phyloP scores from a whole-genome alignment of 2,329 filamentous ascomycete genomes.

The Ascochyta clinopodiicola region DNA sequence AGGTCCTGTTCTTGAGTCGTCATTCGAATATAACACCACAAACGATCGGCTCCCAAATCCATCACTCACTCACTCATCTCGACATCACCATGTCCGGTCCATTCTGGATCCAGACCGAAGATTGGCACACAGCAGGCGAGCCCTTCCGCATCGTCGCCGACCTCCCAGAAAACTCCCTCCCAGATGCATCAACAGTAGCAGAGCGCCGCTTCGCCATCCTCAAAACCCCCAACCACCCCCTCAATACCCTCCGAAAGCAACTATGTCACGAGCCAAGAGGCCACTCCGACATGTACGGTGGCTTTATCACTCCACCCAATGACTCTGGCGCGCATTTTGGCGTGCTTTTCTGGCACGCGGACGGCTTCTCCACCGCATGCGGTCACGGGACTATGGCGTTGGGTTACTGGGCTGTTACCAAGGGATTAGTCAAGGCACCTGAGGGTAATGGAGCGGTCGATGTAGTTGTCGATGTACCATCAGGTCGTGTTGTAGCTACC shows the following conservation, averaged over 20 bases:
- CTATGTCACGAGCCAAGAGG: constrained; percentile 54
- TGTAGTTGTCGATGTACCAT: constrained; percentile 19
- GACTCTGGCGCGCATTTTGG: constrained; percentile 59
- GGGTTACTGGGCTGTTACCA: constrained; percentile 33
- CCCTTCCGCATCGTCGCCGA: constrained; percentile 16
- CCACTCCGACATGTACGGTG: constrained; percentile 61
- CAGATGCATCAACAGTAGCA: constrained; percentile 8
- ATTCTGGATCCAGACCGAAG: constrained; percentile 17
- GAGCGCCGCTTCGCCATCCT: constrained; percentile 10
- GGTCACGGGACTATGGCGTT: constrained; percentile 61
- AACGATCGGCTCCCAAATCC: too few relatives aligned
- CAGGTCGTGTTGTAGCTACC: constrained; percentile 11
- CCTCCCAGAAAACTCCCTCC: constrained; percentile 1
- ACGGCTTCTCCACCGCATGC: constrained; percentile 59
- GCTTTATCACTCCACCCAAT: constrained; percentile 49
- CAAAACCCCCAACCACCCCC: constrained; percentile 4
- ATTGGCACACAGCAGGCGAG: constrained; percentile 21
- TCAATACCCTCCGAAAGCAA: constrained; percentile 7
- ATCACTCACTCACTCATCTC: too few relatives aligned
- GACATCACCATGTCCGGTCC: not conserved
- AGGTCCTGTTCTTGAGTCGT: too few relatives aligned
- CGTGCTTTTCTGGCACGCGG: constrained; percentile 57
- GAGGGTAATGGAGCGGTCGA: constrained; percentile 1
- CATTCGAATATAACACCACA: not conserved
- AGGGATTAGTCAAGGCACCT: constrained; percentile 5